Percentiles rank a stretch among this genome's conserved stretches.
Conservation (phyloP, 2,329 filamentous ascomycete species). For the Alternaria brassicae region DNA sequence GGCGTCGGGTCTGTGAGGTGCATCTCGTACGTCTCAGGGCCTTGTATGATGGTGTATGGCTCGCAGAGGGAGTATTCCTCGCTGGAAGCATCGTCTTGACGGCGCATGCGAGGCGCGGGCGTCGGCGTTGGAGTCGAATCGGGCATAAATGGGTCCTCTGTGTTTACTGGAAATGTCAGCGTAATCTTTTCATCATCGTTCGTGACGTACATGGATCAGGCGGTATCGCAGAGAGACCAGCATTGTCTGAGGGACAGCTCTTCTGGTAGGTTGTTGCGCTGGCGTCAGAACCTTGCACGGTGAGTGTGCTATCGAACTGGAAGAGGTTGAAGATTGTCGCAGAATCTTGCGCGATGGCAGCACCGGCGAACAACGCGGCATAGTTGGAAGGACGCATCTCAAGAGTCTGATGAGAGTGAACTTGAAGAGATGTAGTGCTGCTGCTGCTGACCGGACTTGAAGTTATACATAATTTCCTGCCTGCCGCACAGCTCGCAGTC, state of each 20-base stretch:
- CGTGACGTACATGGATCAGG: conserved; percentile 1
- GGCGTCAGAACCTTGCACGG: conserved; percentile 28
- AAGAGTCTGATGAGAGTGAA: neutral
- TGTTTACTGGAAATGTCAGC: neutral
- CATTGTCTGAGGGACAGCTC: conserved; percentile 18
- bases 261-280: conserved; percentile 34
- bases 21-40: conserved; percentile 25
- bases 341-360: conserved; percentile 27
- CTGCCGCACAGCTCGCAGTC: neutral
- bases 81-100: conserved; percentile 12
- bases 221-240: conserved; percentile 21
- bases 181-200: neutral
- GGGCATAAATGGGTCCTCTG: neutral
- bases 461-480: neutral
- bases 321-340: conserved; percentile 27
- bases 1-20: conserved; percentile 30
- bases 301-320: conserved; percentile 22
- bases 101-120: conserved; percentile 28
- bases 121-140: conserved; percentile 18
- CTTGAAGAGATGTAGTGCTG: neutral
- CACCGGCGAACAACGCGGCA: conserved; percentile 25
- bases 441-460: neutral
- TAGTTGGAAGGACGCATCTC: conserved; percentile 30
- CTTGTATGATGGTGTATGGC: conserved; percentile 36
- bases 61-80: conserved; percentile 23